Base-by-base conservation (phyloP, 805 yeast species). In the Ogataea trehaloabstinens region DNA sequence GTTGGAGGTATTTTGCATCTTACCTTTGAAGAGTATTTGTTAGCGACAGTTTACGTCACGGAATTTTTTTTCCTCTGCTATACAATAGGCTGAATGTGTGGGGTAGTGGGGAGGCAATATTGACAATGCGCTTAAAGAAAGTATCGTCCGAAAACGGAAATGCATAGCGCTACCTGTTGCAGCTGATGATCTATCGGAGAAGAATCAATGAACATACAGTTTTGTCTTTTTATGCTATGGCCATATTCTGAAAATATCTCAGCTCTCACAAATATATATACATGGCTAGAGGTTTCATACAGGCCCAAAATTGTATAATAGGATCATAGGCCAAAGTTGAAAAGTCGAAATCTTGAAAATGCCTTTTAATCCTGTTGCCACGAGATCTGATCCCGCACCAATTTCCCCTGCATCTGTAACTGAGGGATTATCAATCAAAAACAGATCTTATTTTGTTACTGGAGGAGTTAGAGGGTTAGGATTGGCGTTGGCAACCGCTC, bases 391-490 rank as follows among this genome's bases (percentile, higher is more conserved):
- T 19, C 50, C 50, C 4, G 43, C 45, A 5, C 50, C 50, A 1
- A 33, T 33, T n/a, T 34, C 50, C 4, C 50, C 50, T 16, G 20
- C 38, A 8, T 46, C 50, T 18, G 45, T 46, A 18, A 42, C 35
- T 20, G 41, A 36, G 1, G 46, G 47, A 5, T 19, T 46, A 24
- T 25, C 38, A n/a, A 38, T 46, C 24, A 34, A 28, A 13, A 34
- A 34, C 35, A 38, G 47, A 36, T 33, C 50, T 19, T 46, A 32
- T 33, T 40, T 46, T 28, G 50, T 46, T 32, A 46, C 50, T n/a
- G 50, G 50, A 6, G 50, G 50, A 18, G 50, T 42, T 11, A 35
- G 50, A 17, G 50, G 50, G 6, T 33, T 46, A 16, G 50, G 50
- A 8, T 32, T 46, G 16, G 13, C 43, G 8, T 30, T 46, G 12